Evolutionary conservation across 148 eudicot genomes (phyloP).

Genomic region (Camellia granthamiana): DNA sequence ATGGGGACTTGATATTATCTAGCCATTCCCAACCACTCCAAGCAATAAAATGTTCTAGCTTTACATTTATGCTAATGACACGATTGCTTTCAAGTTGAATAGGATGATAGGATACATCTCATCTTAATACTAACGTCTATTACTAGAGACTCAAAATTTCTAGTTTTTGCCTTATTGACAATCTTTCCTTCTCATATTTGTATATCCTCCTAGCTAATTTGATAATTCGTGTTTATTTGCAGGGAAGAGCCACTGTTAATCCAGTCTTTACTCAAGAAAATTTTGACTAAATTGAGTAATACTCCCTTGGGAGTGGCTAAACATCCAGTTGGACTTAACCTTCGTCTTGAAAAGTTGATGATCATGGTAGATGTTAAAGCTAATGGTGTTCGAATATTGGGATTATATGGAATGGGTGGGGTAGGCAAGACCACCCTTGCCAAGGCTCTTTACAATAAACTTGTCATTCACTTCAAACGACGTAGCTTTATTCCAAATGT

Average conservation of each 20-base stretch:
- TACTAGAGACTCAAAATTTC: too few species aligned
- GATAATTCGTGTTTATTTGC: background rate
- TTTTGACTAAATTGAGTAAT: slow-evolving; percentile 3
- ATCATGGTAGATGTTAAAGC: slow-evolving; percentile 2
- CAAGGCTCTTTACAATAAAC: slow-evolving; percentile 58
- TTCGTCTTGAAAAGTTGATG: background rate
- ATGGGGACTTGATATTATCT: too few species aligned
- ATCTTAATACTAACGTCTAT: too few species aligned
- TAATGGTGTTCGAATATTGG: slow-evolving; percentile 2
- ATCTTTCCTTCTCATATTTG: too few species aligned
- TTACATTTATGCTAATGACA: too few species aligned
- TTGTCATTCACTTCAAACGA: slow-evolving; percentile 29
- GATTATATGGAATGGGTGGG: slow-evolving; percentile 10
- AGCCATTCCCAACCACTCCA: too few species aligned
- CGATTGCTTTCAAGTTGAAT: too few species aligned
- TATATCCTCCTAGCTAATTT: too few species aligned
- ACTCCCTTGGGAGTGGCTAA: background rate
- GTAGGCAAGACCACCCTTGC: slow-evolving; percentile 68
- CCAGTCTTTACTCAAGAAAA: background rate
- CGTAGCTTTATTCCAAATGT: slow-evolving; percentile 49
- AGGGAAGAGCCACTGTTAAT: background rate
- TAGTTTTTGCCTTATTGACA: too few species aligned
- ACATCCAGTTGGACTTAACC: slow-evolving; percentile 1
- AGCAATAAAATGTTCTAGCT: too few species aligned
- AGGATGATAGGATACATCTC: too few species aligned